Conservation (phyloP, 306 rosid species). For the Rubus idaeus region DNA sequence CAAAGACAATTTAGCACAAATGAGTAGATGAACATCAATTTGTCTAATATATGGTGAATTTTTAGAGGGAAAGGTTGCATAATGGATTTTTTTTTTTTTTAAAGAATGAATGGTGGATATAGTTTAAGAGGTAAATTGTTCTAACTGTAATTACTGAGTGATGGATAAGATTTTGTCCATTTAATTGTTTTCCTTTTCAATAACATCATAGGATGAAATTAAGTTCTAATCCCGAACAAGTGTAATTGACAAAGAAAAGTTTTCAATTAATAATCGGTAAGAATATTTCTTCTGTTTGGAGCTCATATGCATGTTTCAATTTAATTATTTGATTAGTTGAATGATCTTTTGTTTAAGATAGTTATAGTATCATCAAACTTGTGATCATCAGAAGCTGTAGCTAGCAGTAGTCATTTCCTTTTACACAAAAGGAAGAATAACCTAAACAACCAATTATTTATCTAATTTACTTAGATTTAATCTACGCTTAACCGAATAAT, state of each 20-base stretch:
- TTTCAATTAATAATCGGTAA: not conserved
- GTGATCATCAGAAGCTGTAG: slow-evolving; percentile 36
- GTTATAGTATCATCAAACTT: slow-evolving; percentile 45
- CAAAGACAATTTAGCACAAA: too few relatives aligned
- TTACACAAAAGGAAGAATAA: slow-evolving; percentile 37
- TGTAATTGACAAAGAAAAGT: not conserved
- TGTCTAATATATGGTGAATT: not conserved
- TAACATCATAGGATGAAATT: not conserved
- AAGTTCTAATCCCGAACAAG: not conserved
- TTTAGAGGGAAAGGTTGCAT: not conserved
- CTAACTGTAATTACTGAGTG: not conserved
- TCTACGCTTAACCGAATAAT: slow-evolving; percentile 60
- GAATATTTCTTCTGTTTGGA: not conserved
- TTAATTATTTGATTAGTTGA: slow-evolving; percentile 31
- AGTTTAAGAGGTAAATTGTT: not conserved
- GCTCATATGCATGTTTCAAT: slow-evolving; percentile 22
- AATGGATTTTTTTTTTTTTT: not conserved
- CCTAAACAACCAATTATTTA: slow-evolving; percentile 27
- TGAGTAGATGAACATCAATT: too few relatives aligned
- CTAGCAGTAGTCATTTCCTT: slow-evolving; percentile 30
- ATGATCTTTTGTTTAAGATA: slow-evolving; percentile 31
- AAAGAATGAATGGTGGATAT: not conserved
- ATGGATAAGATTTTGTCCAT: not conserved
- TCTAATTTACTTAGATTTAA: slow-evolving; percentile 37
- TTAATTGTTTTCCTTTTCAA: not conserved